Base-by-base conservation (phyloP, 2,329 filamentous ascomycete species). In the Chrysoporthe cubensis region DNA sequence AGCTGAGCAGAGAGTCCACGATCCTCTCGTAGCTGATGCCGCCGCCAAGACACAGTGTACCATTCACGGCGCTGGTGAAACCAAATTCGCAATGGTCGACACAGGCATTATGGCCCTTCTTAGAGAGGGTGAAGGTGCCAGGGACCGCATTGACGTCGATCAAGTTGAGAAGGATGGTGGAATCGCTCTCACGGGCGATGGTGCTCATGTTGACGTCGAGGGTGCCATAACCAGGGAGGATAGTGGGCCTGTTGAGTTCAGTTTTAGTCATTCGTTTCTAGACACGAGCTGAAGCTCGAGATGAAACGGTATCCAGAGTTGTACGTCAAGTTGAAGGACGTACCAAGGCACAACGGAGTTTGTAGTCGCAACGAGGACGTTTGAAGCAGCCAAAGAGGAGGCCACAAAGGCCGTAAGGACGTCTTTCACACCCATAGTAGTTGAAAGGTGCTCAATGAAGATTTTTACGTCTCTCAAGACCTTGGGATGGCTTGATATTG, bases 181-280 rank as follows among this genome's bases (percentile, higher is more conserved):
- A 61, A 16, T 16, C 6, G 21, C 40, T 13, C 2, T 61, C 42
- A 21, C 13, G 34, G 58, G 42, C 58, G 21, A 61, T 46, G 26
- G 26, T 13, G 43, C n/a, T 61, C 21, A 61, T 61, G 8, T 61
- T 61, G 43, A 61, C 42, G 40, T 48, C 21, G 40, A 61, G 58
- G 18, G 5, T 46, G 6, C 58, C 58, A 9, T 48, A 9, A 7
- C 58, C 58, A 37, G 58, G 58, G 13, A 61, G 42, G 2, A 18
- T 8, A 11, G 40, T 34, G 2, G 58, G 58, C 58, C 58, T 61
- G 26, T 48, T n/a, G 6, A 18, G 8, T 13, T n/a, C 40, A 43
- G 4, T 48, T n/a, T 48, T n/a, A 61, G 58, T 44, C n/a, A 26
- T 48, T 26, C n/a, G 16, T 34, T 14, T 34, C 4, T 34, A 2